These are phyloP conservation scores for Anisodus tanguticus DNA, from an alignment of 257 asterid species.

Conservation along the genomic window DNA sequence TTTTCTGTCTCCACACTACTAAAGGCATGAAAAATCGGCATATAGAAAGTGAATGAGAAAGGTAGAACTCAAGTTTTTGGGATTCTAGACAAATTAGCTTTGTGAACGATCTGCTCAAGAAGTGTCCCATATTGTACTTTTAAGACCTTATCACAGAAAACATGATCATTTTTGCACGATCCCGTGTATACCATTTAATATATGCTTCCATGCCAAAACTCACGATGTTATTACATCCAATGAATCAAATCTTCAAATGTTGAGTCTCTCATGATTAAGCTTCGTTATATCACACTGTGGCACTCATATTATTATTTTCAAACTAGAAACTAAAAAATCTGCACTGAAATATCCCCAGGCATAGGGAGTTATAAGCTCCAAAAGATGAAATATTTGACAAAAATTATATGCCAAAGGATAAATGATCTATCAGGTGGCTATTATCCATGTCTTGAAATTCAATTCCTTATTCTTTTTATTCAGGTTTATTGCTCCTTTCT, in stretches of 20 bases:
- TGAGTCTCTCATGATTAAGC: neutral
- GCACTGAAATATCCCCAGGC: neutral
- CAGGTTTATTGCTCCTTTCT: neutral
- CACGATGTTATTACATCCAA: neutral
- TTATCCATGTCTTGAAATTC: neutral
- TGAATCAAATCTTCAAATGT: neutral
- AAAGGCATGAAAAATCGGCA: neutral
- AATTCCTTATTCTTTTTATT: neutral
- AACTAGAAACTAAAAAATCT: neutral
- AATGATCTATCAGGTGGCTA: conserved; percentile 1
- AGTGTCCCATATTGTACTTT: neutral
- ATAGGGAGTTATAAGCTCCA: conserved; percentile 16
- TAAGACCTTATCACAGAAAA: neutral
- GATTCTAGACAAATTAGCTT: neutral
- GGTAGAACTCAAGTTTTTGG: conserved; percentile 5
- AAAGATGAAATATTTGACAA: neutral
- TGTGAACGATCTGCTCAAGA: neutral
- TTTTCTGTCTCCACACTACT: neutral
- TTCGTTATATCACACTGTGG: neutral
- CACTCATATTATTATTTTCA: neutral
- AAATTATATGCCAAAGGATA: neutral
- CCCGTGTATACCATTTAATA: neutral
- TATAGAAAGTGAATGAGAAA: neutral
- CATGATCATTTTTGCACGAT: neutral
- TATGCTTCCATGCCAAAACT: neutral